These are phyloP conservation scores for Borealophlyctis nickersoniae DNA, from an alignment of 192 early-diverging fungal genomes.

Conservation along the genomic window DNA sequence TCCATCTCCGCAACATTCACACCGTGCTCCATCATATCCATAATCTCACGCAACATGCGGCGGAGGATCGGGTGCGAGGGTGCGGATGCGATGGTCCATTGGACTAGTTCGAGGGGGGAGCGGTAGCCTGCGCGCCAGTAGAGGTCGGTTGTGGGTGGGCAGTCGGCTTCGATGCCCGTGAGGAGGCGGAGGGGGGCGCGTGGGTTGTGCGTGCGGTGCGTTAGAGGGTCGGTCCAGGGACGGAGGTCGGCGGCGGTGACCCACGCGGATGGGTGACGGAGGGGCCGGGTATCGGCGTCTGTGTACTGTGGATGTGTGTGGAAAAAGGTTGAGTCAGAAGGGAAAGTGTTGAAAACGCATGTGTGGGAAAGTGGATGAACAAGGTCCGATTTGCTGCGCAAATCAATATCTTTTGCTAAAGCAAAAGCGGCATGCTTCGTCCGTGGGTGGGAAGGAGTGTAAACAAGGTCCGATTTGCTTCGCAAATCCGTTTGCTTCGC, in stretches of 20 bases:
- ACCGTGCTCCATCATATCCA: not conserved
- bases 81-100: conserved; percentile 17
- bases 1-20: no score
- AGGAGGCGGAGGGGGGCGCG: conserved; percentile 1
- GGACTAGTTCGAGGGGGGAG: conserved; percentile 8
- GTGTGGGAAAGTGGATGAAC: no score
- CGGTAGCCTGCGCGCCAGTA: conserved; percentile 24
- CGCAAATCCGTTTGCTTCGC: no score
- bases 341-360: no score
- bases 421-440: no score
- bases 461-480: no score
- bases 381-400: no score
- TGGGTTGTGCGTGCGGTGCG: not conserved
- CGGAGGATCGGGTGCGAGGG: conserved; percentile 8
- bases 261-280: conserved; percentile 21
- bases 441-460: no score
- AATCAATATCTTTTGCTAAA: no score
- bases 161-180: conserved; percentile 19
- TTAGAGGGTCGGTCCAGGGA: conserved; percentile 8
- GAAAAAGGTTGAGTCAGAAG: no score
- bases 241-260: conserved; percentile 4
- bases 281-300: conserved; percentile 19
- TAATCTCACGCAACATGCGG: conserved; percentile 7
- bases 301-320: no score
- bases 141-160: not conserved